Evolutionary conservation across 441 rosid species (phyloP).

Genomic region (Populus hybrid): DNA sequence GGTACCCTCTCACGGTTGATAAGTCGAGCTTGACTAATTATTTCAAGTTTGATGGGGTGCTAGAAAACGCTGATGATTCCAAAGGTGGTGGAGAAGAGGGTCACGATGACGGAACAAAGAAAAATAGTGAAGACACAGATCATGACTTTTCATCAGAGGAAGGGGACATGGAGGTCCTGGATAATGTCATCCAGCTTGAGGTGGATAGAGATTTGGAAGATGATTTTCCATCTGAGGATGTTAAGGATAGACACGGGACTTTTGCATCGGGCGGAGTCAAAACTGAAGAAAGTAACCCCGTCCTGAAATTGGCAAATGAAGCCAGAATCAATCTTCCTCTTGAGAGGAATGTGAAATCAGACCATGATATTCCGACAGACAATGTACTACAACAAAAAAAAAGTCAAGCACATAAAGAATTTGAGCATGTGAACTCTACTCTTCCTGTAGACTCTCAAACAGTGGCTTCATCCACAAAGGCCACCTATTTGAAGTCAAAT

Average conservation of each 20-base stretch:
- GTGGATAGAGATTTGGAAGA: conserved; percentile 20
- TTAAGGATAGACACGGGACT: conserved; percentile 20
- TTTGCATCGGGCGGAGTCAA: conserved; percentile 26
- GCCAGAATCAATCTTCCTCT: conserved; percentile 15
- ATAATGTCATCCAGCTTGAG: conserved; percentile 20
- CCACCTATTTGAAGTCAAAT: conserved; percentile 28
- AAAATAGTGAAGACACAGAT: conserved; percentile 11
- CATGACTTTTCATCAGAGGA: conserved; percentile 22
- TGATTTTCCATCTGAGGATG: conserved; percentile 22
- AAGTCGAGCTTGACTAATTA: conserved; percentile 30
- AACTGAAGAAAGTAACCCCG: conserved; percentile 29
- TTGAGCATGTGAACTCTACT: conserved; percentile 14
- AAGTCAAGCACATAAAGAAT: conserved; percentile 22
- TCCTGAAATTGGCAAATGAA: conserved; percentile 26
- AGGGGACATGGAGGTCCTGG: conserved; percentile 13
- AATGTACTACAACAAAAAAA: conserved; percentile 17
- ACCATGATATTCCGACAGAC: conserved; percentile 12
- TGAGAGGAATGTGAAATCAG: conserved; percentile 30
- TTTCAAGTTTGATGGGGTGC: conserved; percentile 24
- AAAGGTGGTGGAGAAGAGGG: conserved; percentile 14
- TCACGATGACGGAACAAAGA: conserved; percentile 10
- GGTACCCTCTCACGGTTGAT: conserved; percentile 57
- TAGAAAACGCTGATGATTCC: conserved; percentile 23
- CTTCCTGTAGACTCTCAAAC: conserved; percentile 13
- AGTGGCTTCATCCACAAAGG: conserved; percentile 14